Conservation (phyloP, 345 rosid species). For the Salix purpurea region DNA sequence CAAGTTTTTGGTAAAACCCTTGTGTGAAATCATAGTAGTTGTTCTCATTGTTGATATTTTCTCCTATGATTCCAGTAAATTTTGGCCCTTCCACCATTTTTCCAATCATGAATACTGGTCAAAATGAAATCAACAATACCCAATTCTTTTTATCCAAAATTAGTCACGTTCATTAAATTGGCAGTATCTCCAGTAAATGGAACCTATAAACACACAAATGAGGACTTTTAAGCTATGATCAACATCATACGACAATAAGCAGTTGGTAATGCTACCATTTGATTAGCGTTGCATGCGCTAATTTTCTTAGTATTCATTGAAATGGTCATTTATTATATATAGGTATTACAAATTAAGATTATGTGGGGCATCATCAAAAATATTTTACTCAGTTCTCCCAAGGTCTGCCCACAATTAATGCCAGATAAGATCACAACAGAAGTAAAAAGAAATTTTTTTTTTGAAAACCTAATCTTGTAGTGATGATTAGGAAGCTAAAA, state of each 20-base stretch:
- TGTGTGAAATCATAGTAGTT: conserved; percentile 22
- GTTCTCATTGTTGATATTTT: conserved; percentile 18
- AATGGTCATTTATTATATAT: not conserved
- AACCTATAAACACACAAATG: not conserved
- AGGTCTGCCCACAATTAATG: not conserved
- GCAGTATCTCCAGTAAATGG: not conserved
- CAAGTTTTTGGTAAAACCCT: conserved; percentile 24
- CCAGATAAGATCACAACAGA: not conserved
- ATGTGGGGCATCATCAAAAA: too few species aligned
- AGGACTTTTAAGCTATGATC: not conserved
- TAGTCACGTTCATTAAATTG: not conserved
- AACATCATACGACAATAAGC: not conserved
- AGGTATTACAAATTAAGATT: too few species aligned
- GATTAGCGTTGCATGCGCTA: not conserved
- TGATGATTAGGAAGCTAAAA: not conserved
- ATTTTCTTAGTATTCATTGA: not conserved
- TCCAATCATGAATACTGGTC: conserved; percentile 14
- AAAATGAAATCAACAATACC: not conserved
- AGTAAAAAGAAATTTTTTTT: not conserved
- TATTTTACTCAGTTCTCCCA: too few species aligned
- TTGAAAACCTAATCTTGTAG: not conserved
- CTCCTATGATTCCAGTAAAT: conserved; percentile 19
- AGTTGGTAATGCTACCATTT: not conserved
- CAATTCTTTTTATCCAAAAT: not conserved
- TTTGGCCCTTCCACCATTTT: conserved; percentile 22